These are phyloP conservation scores for Cydonia oblonga DNA, from an alignment of 331 rosid genomes.

Conservation along the genomic window DNA sequence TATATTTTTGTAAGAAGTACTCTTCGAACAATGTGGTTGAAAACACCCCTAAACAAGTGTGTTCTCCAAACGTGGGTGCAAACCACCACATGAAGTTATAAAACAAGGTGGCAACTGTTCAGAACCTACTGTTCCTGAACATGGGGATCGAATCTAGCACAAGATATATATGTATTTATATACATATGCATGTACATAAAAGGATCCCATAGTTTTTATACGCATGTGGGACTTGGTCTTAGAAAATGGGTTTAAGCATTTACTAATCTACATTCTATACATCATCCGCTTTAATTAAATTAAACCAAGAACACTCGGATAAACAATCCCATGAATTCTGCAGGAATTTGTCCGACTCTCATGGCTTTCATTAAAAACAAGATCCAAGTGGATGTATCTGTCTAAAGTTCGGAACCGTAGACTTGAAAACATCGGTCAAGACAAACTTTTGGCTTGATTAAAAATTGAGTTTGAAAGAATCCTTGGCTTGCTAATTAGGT, in stretches of 20 bases:
- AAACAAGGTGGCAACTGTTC: conserved; percentile 7
- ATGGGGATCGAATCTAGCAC: conserved; percentile 27
- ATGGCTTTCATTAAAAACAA: conserved; percentile 12
- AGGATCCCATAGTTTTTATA: neutral
- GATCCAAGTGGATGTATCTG: conserved; percentile 28
- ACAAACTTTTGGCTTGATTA: conserved; percentile 13
- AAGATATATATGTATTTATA: neutral
- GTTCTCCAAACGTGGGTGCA: conserved; percentile 7
- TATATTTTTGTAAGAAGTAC: too few species aligned
- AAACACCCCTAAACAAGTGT: too few species aligned
- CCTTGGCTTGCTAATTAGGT: neutral
- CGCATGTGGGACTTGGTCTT: conserved; percentile 18
- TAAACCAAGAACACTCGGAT: neutral
- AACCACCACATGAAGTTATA: conserved; percentile 6
- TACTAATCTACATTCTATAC: conserved; percentile 6
- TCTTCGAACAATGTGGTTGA: too few species aligned
- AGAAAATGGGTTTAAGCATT: conserved; percentile 4
- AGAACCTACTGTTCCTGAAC: conserved; percentile 13
- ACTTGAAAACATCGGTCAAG: conserved; percentile 27
- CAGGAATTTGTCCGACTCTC: conserved; percentile 25
- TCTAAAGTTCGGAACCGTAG: conserved; percentile 4
- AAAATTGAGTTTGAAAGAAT: conserved; percentile 15
- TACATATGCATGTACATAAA: neutral
- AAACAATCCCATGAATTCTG: conserved; percentile 26
- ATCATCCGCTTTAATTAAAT: conserved; percentile 9